Evolutionary conservation across 2,329 filamentous ascomycete species (phyloP).

Genomic region (Cladophialophora bantiana): DNA sequence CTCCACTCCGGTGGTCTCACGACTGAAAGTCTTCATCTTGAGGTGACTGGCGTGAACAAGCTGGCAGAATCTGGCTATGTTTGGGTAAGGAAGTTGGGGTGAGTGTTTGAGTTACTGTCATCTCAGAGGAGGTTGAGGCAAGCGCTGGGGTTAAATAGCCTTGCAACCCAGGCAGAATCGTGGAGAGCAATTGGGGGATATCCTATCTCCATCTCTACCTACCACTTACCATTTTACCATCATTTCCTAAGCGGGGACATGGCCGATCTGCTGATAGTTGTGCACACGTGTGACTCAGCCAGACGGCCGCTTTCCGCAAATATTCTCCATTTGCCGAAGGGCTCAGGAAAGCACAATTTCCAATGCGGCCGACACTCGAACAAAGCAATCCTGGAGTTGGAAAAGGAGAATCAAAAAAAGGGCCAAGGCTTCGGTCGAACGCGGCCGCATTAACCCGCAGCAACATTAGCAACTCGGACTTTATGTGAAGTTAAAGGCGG

Average conservation of each 20-base stretch:
- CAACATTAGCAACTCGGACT: background rate
- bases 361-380: background rate
- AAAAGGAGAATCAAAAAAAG: background rate
- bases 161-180: background rate
- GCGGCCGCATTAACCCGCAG: background rate
- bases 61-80: background rate
- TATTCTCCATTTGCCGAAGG: background rate
- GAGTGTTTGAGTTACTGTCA: background rate
- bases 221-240: too few relatives aligned
- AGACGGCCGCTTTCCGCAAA: background rate
- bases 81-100: background rate
- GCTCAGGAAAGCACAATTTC: background rate
- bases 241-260: background rate
- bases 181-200: background rate
- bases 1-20: constrained; percentile 43
- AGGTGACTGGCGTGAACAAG: background rate
- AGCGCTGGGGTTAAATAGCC: background rate
- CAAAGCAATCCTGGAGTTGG: background rate
- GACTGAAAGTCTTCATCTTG: constrained; percentile 42
- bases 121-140: background rate
- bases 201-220: constrained; percentile 6
- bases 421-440: background rate
- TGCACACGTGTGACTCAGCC: background rate
- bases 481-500: background rate
- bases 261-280: background rate